Evolutionary conservation across 106 monocot genomes (phyloP), one percentile per base, ranked within the genome.

Genomic region (Phalaenopsis aphrodite): DNA sequence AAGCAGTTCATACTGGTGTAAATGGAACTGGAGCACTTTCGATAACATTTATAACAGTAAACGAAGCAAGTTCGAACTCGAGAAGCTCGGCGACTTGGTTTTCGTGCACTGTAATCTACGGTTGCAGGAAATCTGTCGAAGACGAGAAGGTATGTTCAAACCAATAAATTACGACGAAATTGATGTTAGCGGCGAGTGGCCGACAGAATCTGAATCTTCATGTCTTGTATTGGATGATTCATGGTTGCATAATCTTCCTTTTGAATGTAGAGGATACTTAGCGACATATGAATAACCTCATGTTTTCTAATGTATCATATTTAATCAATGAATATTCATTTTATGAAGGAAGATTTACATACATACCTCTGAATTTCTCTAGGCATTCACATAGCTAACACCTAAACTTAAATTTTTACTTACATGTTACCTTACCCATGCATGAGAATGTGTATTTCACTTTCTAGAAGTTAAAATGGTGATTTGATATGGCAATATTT

Each of bases 131-230:
- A 78, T 71, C 52, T 2, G 12, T 52, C 52, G 52, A n/a, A 84
- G 52, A 16, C 75, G 79, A 58, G 72, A 71, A 21, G 77, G 61
- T 42, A 82, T 79, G 49, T 78, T 71, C 61, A 86, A 66, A 73
- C 82, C 86, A 9, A 42, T 89, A 55, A 23, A 79, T 24, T 89
- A 55, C 72, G 85, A 86, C 80, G 89, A 84, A 71, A 73, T 89
- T 11, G 86, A 89, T 84, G 89, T 86, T 30, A 78, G 76, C 72
- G 81, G 78, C 67, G 86, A 89, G 49, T 89, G 89, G 89, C 89
- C 89, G 0, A 65, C 77, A 21, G 89, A 89, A 57, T 77, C 74
- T 43, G 84, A 89, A 66, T 74, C 82, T 73, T 80, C 81, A 12
- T 83, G 84, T n/a, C 79, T 77, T 76, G 21, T 82, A 41, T 75